These are phyloP conservation scores for Ormosia semicastrata DNA, from an alignment of 306 rosid genomes.

Conservation along the genomic window DNA sequence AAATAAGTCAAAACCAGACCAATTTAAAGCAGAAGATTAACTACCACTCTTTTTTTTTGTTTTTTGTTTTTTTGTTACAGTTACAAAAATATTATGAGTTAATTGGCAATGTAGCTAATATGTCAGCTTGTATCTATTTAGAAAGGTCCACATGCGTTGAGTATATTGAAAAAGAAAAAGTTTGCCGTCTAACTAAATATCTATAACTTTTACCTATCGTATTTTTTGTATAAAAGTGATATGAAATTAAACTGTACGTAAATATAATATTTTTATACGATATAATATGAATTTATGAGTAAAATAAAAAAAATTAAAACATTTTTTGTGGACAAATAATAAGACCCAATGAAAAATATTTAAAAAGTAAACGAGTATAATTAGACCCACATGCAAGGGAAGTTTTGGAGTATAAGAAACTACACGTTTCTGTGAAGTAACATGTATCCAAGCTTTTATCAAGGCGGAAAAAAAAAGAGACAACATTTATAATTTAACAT, in stretches of 20 bases:
- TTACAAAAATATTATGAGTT: background rate
- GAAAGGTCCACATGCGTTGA: background rate
- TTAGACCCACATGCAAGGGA: constrained; percentile 28
- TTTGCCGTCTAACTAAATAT: too few relatives aligned
- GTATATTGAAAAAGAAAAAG: too few relatives aligned
- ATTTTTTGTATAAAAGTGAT: too few relatives aligned
- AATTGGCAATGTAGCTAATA: background rate
- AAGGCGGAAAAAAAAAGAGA: background rate
- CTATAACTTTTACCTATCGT: too few relatives aligned
- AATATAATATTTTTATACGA: too few relatives aligned
- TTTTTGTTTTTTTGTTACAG: too few relatives aligned
- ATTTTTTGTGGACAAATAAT: too few relatives aligned
- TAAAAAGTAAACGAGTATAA: background rate
- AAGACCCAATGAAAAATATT: background rate
- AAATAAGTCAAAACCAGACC: background rate
- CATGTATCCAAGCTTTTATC: background rate
- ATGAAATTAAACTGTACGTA: too few relatives aligned
- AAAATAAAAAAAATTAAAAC: too few relatives aligned
- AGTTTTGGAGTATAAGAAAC: background rate
- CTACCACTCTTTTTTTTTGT: background rate
- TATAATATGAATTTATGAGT: too few relatives aligned
- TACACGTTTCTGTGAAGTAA: background rate
- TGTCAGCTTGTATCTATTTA: background rate
- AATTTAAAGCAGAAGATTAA: background rate
- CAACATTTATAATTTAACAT: background rate